Evolutionary conservation across 2,329 filamentous ascomycete genomes (phyloP).

Genomic region (Cyclaneusma minus): DNA sequence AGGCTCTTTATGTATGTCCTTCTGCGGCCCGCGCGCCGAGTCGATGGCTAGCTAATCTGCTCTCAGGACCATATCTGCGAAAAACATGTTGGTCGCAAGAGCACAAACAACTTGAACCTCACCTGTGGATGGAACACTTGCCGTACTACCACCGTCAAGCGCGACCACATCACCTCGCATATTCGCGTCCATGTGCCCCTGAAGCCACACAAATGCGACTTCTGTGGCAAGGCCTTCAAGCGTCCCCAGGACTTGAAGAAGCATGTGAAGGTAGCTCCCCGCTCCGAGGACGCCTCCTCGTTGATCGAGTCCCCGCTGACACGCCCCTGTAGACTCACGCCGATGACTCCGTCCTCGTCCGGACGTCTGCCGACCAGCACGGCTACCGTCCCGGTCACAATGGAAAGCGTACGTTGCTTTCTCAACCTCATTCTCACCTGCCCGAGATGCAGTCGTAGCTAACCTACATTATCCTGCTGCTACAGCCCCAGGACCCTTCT

Average conservation of each 20-base stretch:
- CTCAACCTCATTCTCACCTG: constrained; percentile 10
- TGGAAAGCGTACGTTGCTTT: constrained; percentile 30
- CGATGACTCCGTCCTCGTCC: constrained; percentile 68
- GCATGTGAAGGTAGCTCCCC: constrained; percentile 64
- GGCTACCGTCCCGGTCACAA: constrained; percentile 18
- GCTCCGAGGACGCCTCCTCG: not conserved
- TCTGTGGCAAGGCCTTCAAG: constrained; percentile 98
- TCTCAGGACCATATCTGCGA: constrained; percentile 90
- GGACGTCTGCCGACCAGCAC: constrained; percentile 17
- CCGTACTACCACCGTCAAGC: constrained; percentile 92
- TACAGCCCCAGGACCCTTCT: constrained; percentile 28
- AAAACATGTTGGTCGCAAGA: constrained; percentile 95
- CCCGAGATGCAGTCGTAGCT: constrained; percentile 16
- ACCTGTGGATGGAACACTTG: constrained; percentile 97
- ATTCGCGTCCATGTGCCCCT: constrained; percentile 97
- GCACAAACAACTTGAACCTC: constrained; percentile 94
- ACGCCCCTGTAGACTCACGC: constrained; percentile 54
- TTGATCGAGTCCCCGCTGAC: constrained; percentile 10
- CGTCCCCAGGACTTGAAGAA: constrained; percentile 98
- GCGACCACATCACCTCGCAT: constrained; percentile 97
- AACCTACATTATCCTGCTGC: constrained; percentile 18
- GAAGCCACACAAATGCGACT: constrained; percentile 98
- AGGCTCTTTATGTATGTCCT: constrained; percentile 23
- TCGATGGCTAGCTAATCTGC: constrained; percentile 1
- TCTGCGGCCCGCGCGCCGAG: constrained; percentile 4